A percentile compares a stretch with the other conserved stretches of the same genome.
phyloP scores from a whole-genome alignment of 2,329 filamentous ascomycete species.

The Arachnomyces sp. region DNA sequence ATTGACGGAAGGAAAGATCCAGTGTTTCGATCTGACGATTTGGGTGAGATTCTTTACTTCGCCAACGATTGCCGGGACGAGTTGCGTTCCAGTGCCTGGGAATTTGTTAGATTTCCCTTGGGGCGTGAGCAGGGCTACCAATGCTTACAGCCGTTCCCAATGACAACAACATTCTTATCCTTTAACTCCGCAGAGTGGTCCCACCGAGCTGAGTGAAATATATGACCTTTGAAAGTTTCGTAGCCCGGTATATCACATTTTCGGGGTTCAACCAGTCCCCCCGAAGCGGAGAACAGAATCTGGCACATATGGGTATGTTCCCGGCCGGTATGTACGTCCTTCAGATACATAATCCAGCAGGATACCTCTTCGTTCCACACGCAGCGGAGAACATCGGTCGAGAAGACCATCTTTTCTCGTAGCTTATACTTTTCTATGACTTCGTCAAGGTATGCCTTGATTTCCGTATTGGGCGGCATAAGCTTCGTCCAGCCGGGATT shows the following conservation, averaged over 20 bases:
- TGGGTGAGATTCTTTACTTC: slow-evolving; percentile 50
- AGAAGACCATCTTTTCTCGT: slow-evolving; percentile 46
- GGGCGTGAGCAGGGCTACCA: no score
- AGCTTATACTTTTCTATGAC: slow-evolving; percentile 44
- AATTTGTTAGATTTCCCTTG: no score
- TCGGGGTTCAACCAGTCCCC: slow-evolving; percentile 46
- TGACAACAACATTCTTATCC: slow-evolving; percentile 21
- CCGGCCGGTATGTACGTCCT: slow-evolving; percentile 16
- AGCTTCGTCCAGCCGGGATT: slow-evolving; percentile 45
- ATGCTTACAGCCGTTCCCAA: slow-evolving; percentile 28
- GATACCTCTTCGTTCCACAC: slow-evolving; percentile 45
- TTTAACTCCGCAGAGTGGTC: slow-evolving; percentile 16
- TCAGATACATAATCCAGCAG: slow-evolving; percentile 36
- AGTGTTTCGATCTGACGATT: slow-evolving; percentile 50
- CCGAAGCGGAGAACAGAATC: slow-evolving; percentile 45
- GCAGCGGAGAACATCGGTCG: slow-evolving; percentile 44
- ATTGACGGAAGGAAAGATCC: slow-evolving; percentile 41
- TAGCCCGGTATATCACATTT: slow-evolving; percentile 31
- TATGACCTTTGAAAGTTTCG: slow-evolving; percentile 13
- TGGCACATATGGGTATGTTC: slow-evolving; percentile 37
- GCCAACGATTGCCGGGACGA: slow-evolving; percentile 24
- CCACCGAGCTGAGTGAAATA: slow-evolving; percentile 24
- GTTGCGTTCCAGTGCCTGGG: slow-evolving; percentile 20
- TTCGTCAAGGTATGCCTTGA: slow-evolving; percentile 43
- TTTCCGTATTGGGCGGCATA: slow-evolving; percentile 42